Base-by-base conservation (phyloP, 2,329 filamentous ascomycete species). In the Proliferodiscus dingleyae region DNA sequence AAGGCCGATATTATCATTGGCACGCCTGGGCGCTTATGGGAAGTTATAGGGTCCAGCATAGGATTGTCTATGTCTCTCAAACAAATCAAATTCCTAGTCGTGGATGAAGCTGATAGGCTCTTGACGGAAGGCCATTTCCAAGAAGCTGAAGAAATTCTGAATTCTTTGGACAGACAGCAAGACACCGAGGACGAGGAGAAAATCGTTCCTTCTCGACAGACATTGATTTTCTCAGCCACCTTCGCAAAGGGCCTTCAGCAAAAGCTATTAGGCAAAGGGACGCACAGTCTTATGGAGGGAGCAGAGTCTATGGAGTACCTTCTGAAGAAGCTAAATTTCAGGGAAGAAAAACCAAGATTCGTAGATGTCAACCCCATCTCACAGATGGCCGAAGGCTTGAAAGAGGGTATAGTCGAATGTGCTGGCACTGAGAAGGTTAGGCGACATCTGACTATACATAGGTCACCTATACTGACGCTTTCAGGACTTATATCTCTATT, bases 41-140 rank as follows among this genome's bases (percentile, higher is more conserved):
- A 98, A 63, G 83, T 98, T 5, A 80, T 97, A 48, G 89, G 86
- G 63, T 80, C 81, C 1, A 87, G 85, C 36, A 75, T 78, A 9
- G 80, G 82, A 5, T 66, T 94, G 18, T 77, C 91, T 46, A 69
- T 72, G 2, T 78, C 81, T 2, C 82, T 98, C 58, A 83, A 83
- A 61, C 68, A 77, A 40, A 83, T 95, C 38, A 75, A 78, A 40
- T 97, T 91, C 63, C 70, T 98, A 2, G 89, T 97, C 0, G 77
- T 98, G 1, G 93, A 98, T 58, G 93, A 98, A 66, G 93, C 93
- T 0, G 93, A 98, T 69, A 78, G 93, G 42, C 73, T 98, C 15
- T 75, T 98, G 50, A 93, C 89, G 42, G 87, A 94, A 55, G 93
- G 93, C 0, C 87, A 96, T 62, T 98, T 95, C 69, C 91, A 96